Evolutionary conservation across 176 grass and related monocot genomes (phyloP).

Genomic region (Juncus effusus): DNA sequence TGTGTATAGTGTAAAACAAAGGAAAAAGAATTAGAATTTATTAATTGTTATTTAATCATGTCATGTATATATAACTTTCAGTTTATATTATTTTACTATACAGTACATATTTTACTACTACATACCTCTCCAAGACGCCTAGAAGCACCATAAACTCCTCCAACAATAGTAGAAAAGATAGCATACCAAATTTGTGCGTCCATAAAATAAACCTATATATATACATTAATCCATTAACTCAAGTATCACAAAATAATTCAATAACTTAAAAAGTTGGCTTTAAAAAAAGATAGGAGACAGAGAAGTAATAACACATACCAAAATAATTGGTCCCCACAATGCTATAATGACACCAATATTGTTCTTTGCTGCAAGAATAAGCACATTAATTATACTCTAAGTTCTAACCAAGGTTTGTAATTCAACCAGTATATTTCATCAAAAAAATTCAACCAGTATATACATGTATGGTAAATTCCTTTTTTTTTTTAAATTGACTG

Average conservation of each 20-base stretch:
- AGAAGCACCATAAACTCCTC: conserved; percentile 90
- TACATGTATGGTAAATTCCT: too few species aligned
- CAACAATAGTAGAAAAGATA: conserved; percentile 87
- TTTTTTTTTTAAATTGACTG: too few species aligned
- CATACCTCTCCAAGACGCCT: conserved; percentile 90
- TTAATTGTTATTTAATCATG: background rate
- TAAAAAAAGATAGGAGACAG: background rate
- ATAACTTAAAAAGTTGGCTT: background rate
- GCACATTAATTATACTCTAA: too few species aligned
- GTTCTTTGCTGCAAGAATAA: conserved; percentile 60
- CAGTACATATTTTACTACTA: background rate
- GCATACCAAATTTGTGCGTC: conserved; percentile 99
- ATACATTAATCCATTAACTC: conserved; percentile 33
- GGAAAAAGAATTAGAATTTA: conserved; percentile 10
- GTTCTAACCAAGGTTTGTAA: too few species aligned
- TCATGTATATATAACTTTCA: conserved; percentile 5
- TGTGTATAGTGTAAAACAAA: conserved; percentile 31
- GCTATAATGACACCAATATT: conserved; percentile 82
- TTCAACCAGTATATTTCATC: too few species aligned
- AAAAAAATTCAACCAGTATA: too few species aligned
- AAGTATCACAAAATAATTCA: background rate
- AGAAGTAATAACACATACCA: conserved; percentile 45
- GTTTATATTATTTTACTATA: too few species aligned
- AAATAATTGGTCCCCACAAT: conserved; percentile 86
- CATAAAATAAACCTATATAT: conserved; percentile 92